phyloP scores from a whole-genome alignment of 768 basidiomycete genomes.

The Macrocybe gigantea region DNA sequence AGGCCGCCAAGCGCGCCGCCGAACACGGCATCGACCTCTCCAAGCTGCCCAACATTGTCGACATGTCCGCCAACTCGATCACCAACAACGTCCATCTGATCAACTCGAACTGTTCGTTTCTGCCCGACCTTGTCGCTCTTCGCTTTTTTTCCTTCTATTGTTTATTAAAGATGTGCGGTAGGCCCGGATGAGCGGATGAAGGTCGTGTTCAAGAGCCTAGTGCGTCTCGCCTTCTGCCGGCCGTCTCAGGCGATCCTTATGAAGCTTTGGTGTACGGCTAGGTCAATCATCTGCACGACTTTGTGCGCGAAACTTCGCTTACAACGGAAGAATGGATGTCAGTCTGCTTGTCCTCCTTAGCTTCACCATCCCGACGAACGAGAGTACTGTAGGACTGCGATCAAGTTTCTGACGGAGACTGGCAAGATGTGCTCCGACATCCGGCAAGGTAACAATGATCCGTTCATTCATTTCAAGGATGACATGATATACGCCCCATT shows the following conservation, averaged over 20 bases:
- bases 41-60: constrained; percentile 32
- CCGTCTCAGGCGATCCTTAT: no score
- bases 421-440: constrained; percentile 71
- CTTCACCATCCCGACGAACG: constrained; percentile 4
- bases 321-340: constrained; percentile 86
- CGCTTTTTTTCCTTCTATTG: not conserved
- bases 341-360: constrained; percentile 5
- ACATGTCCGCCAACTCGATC: constrained; percentile 36
- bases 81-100: constrained; percentile 33
- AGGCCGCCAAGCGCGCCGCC: constrained; percentile 24
- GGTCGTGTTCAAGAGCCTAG: constrained; percentile 37
- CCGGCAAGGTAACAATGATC: constrained; percentile 39
- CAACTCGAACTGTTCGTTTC: constrained; percentile 31
- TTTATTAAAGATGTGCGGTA: constrained; percentile 4
- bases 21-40: constrained; percentile 32
- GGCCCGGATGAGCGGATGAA: constrained; percentile 35
- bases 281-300: constrained; percentile 67
- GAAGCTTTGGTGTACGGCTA: constrained; percentile 14
- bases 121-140: not conserved
- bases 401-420: constrained; percentile 70
- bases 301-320: constrained; percentile 66
- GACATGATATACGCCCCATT: constrained; percentile 14
- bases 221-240: constrained; percentile 11
- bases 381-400: constrained; percentile 36
- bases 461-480: not conserved